Conservation (phyloP, 805 yeast genomes). For the Teunomyces lycoperdinae region DNA sequence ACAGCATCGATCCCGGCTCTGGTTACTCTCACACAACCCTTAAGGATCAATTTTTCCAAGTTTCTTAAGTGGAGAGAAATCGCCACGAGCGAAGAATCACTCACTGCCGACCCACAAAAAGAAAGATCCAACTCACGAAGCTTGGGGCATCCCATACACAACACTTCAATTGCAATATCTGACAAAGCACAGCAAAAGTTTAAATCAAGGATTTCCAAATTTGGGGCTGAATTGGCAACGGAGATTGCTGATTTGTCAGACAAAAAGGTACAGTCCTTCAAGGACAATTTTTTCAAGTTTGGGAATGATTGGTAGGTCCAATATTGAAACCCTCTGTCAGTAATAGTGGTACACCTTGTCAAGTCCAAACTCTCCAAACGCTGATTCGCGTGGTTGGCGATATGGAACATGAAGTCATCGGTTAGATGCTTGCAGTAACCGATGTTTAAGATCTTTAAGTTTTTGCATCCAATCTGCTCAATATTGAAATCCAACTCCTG, state of each 20-base stretch:
- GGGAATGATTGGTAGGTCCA: constrained; percentile 63
- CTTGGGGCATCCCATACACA: constrained; percentile 63
- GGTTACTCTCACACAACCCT: constrained; percentile 75
- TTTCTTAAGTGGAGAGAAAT: constrained; percentile 53
- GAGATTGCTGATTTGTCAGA: constrained; percentile 63
- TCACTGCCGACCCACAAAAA: constrained; percentile 78
- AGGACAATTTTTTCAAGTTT: constrained; percentile 47
- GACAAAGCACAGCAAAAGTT: constrained; percentile 76
- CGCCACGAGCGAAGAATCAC: constrained; percentile 63
- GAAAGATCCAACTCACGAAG: constrained; percentile 55
- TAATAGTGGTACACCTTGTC: constrained; percentile 74
- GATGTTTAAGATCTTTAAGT: constrained; percentile 50
- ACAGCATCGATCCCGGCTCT: constrained; percentile 73
- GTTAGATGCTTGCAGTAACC: constrained; percentile 78
- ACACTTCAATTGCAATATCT: constrained; percentile 63
- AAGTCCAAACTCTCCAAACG: constrained; percentile 56
- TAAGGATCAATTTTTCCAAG: constrained; percentile 49
- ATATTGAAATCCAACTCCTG: constrained; percentile 8
- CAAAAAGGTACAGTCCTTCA: constrained; percentile 73
- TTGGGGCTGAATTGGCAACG: constrained; percentile 59
- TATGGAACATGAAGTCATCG: constrained; percentile 61
- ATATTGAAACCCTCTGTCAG: constrained; percentile 67
- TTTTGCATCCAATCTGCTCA: constrained; percentile 53
- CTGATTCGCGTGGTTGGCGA: constrained; percentile 57
- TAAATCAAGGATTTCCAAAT: constrained; percentile 54